Conservation (phyloP, 2,329 filamentous ascomycete species). For the Talaromyces marneffei region DNA sequence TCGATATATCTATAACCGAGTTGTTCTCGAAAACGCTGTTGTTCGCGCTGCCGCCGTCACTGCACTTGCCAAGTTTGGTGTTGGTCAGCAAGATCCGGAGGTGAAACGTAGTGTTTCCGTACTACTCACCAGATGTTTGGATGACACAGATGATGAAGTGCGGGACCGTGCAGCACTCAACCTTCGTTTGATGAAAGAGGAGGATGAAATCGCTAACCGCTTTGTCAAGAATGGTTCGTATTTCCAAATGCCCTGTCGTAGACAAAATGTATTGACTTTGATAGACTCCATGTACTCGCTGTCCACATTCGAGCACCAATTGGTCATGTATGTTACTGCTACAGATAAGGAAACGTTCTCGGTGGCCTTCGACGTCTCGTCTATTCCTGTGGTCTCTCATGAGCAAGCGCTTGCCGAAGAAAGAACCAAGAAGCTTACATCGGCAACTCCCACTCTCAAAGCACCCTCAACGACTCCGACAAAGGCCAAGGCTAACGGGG, state of each 20-base stretch:
- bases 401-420: constrained; percentile 96
- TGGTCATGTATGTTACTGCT: constrained; percentile 95
- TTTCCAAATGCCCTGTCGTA: not conserved
- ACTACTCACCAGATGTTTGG: constrained; percentile 83
- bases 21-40: constrained; percentile 94
- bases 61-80: constrained; percentile 92
- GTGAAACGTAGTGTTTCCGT: constrained; percentile 95
- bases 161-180: constrained; percentile 92
- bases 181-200: constrained; percentile 83
- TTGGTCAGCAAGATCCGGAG: constrained; percentile 91
- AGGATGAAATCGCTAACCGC: constrained; percentile 74
- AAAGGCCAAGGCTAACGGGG: constrained; percentile 62
- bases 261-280: constrained; percentile 18
- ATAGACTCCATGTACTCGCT: constrained; percentile 91
- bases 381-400: constrained; percentile 86
- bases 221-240: constrained; percentile 86
- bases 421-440: constrained; percentile 92
- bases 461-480: constrained; percentile 74
- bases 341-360: constrained; percentile 82
- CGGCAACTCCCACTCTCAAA: constrained; percentile 87
- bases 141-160: constrained; percentile 97
- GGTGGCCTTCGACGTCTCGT: constrained; percentile 79
- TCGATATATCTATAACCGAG: constrained; percentile 97
- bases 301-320: constrained; percentile 90
- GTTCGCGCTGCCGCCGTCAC: constrained; percentile 93